These are phyloP conservation scores for Sporobolomyces roseus DNA, from an alignment of 768 basidiomycete species.

Conservation along the genomic window DNA sequence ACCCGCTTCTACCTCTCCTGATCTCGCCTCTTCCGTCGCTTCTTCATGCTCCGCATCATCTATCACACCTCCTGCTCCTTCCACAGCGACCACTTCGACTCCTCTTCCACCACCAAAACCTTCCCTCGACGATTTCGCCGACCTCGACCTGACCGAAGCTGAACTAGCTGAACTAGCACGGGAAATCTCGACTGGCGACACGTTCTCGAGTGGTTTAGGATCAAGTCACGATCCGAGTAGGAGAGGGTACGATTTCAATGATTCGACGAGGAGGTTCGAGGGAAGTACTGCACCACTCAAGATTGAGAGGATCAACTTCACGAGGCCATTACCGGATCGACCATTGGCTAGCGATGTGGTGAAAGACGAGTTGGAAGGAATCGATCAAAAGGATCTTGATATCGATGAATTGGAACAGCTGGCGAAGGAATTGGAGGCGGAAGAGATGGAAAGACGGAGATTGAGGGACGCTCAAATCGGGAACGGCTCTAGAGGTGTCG, in stretches of 20 bases:
- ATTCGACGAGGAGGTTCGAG: slow-evolving; percentile 18
- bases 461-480: slow-evolving; percentile 13
- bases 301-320: slow-evolving; percentile 23
- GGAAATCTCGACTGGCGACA: slow-evolving; percentile 11
- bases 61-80: background rate
- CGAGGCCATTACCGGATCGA: slow-evolving; percentile 21
- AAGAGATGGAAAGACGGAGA: slow-evolving; percentile 17
- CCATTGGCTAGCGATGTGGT: slow-evolving; percentile 25
- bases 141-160: slow-evolving; percentile 21
- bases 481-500: background rate
- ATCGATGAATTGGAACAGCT: slow-evolving; percentile 31
- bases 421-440: slow-evolving; percentile 29
- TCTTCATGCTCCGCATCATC: slow-evolving; percentile 13
- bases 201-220: slow-evolving; percentile 22
- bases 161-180: slow-evolving; percentile 36
- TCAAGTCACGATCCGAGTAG: background rate
- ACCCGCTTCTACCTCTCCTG: background rate
- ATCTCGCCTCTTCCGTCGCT: background rate
- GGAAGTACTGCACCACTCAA: slow-evolving; percentile 21
- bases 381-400: slow-evolving; percentile 15
- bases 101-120: slow-evolving; percentile 14
- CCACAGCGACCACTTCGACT: background rate
- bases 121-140: slow-evolving; percentile 38
- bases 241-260: slow-evolving; percentile 21
- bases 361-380: slow-evolving; percentile 27